phyloP scores from a whole-genome alignment of 2,329 filamentous ascomycete species.

The Dactylellina parvicollis region DNA sequence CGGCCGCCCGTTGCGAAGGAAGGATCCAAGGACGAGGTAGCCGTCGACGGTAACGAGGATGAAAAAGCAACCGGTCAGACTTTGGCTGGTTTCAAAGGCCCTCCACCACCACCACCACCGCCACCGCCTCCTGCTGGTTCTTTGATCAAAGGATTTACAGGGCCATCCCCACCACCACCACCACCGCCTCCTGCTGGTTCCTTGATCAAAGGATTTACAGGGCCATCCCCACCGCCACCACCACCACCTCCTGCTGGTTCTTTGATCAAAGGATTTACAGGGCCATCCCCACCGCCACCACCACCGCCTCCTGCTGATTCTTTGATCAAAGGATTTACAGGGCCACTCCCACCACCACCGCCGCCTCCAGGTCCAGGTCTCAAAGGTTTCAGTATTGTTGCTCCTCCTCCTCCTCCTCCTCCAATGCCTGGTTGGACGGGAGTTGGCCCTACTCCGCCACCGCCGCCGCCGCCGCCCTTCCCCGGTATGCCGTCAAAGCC shows the following conservation, averaged over 20 bases:
- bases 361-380: conserved; percentile 61
- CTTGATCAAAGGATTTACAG: conserved; percentile 58
- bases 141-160: background rate
- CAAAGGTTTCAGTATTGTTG: conserved; percentile 57
- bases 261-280: conserved; percentile 59
- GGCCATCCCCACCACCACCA: conserved; percentile 58
- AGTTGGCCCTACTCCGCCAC: conserved; percentile 62
- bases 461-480: conserved; percentile 64
- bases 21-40: conserved; percentile 61
- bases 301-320: conserved; percentile 61
- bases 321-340: conserved; percentile 59
- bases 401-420: conserved; percentile 64
- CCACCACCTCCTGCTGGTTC: conserved; percentile 61
- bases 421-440: conserved; percentile 59
- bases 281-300: conserved; percentile 61
- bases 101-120: conserved; percentile 61
- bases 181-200: conserved; percentile 58
- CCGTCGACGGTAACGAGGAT: conserved; percentile 60
- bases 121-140: conserved; percentile 52
- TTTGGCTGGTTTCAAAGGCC: conserved; percentile 56
- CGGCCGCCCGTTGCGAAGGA: conserved; percentile 81
- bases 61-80: conserved; percentile 23
- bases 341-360: conserved; percentile 62
- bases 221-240: conserved; percentile 61
- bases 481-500: conserved; percentile 64